phyloP scores from a whole-genome alignment of 495 filamentous ascomycete genomes.

The Entonaema liquescens region DNA sequence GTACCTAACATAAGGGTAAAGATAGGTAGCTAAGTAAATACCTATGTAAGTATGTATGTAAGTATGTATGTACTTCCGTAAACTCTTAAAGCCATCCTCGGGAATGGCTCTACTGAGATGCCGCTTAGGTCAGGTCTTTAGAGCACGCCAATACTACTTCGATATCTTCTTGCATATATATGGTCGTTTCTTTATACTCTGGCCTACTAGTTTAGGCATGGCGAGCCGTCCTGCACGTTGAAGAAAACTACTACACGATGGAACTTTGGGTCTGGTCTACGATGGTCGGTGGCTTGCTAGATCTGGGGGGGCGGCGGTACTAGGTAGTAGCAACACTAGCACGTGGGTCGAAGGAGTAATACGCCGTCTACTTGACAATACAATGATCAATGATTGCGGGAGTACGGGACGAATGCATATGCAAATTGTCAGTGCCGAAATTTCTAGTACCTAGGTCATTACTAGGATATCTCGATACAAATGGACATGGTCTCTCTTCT shows the following conservation, averaged over 20 bases:
- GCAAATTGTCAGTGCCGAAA: constrained; percentile 32
- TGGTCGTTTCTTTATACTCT: not conserved
- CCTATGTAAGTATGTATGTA: not conserved
- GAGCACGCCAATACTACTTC: not conserved
- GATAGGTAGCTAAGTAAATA: not conserved
- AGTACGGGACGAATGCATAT: constrained; percentile 24
- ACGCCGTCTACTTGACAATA: constrained; percentile 26
- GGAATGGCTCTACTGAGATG: not conserved
- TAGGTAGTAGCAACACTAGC: constrained; percentile 20
- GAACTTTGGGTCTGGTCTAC: constrained; percentile 1
- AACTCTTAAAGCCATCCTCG: not conserved
- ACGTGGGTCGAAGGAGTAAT: constrained; percentile 38
- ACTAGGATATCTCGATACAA: constrained; percentile 14
- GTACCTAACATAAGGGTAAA: too few relatives aligned
- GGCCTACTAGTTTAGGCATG: not conserved
- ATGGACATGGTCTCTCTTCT: not conserved
- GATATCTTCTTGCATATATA: not conserved
- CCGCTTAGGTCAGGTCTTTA: not conserved
- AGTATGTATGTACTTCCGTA: constrained; percentile 6
- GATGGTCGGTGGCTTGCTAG: constrained; percentile 32
- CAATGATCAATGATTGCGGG: constrained; percentile 18
- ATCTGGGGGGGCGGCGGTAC: constrained; percentile 22
- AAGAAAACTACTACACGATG: constrained; percentile 8
- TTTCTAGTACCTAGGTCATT: constrained; percentile 22
- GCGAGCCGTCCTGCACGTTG: not conserved